phyloP scores from a whole-genome alignment of 768 basidiomycete genomes.

The Pleurotus eryngii region DNA sequence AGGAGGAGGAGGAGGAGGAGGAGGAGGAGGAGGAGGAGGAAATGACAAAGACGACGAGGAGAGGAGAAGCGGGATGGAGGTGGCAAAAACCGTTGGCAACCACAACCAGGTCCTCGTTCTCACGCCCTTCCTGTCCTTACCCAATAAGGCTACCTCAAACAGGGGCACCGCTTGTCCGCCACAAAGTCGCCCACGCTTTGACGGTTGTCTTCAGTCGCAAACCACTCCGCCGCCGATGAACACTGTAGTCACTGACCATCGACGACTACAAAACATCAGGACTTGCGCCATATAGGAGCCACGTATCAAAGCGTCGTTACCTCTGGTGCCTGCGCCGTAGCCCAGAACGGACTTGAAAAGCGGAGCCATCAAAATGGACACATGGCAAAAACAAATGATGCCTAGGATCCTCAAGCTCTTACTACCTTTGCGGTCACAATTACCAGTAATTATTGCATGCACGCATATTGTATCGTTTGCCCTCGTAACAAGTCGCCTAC shows the following conservation, averaged over 20 bases:
- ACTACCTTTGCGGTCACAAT: no score
- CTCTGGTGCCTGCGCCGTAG: no score
- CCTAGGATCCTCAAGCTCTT: not conserved
- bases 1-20: constrained; percentile 23
- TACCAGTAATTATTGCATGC: no score
- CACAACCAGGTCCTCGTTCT: constrained; percentile 8
- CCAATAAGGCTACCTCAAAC: constrained; percentile 5
- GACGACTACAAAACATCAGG: no score
- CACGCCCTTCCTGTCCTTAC: constrained; percentile 1
- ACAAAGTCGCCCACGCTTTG: not conserved
- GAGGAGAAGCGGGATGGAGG: constrained; percentile 28
- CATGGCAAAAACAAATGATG: constrained; percentile 5
- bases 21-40: constrained; percentile 24
- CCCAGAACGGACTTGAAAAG: not conserved
- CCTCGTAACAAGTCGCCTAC: no score
- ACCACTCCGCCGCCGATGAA: no score
- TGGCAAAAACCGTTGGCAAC: constrained; percentile 28
- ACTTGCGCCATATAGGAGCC: no score
- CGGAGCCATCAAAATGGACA: not conserved
- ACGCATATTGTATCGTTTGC: no score
- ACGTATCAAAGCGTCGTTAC: no score
- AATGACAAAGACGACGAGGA: constrained; percentile 18
- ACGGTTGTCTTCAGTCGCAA: not conserved
- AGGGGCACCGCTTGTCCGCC: constrained; percentile 5
- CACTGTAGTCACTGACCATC: no score